Percentiles rank a stretch among this genome's conserved stretches.
These are phyloP conservation scores for Sphaerulina vaccinii DNA, from an alignment of 2,329 filamentous ascomycete species.

Conservation along the genomic window DNA sequence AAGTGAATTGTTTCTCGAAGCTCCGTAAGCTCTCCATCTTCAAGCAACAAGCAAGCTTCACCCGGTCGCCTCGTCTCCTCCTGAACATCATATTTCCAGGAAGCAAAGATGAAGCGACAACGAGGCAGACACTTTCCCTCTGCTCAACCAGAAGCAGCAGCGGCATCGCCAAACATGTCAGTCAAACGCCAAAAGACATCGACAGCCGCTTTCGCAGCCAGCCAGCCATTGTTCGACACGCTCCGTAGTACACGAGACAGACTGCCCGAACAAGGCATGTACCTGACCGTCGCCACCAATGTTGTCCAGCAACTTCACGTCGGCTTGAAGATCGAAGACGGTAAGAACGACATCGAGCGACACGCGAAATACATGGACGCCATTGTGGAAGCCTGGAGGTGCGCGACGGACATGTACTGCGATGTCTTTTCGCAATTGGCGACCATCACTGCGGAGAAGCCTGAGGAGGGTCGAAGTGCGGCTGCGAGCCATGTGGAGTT, in stretches of 20 bases:
- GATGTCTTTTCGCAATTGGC: slow-evolving; percentile 32
- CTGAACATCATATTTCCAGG: background rate
- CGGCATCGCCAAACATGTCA: slow-evolving; percentile 4
- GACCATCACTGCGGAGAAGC: slow-evolving; percentile 29
- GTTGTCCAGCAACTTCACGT: slow-evolving; percentile 34
- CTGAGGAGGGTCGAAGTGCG: slow-evolving; percentile 25
- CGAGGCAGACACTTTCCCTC: slow-evolving; percentile 5
- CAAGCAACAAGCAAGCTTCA: background rate
- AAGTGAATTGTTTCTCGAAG: background rate
- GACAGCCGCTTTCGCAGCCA: slow-evolving; percentile 33
- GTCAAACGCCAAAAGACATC: slow-evolving; percentile 21
- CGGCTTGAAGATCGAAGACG: slow-evolving; percentile 25
- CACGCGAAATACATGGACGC: slow-evolving; percentile 31
- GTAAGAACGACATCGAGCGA: slow-evolving; percentile 21
- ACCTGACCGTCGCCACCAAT: slow-evolving; percentile 30
- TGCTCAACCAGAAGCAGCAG: background rate
- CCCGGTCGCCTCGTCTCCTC: slow-evolving; percentile 6
- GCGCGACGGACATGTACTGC: slow-evolving; percentile 30
- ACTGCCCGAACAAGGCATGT: slow-evolving; percentile 24
- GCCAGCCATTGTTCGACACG: slow-evolving; percentile 34
- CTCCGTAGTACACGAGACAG: slow-evolving; percentile 26
- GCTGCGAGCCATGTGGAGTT: slow-evolving; percentile 28
- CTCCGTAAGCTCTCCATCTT: background rate
- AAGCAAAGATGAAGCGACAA: slow-evolving; percentile 7
- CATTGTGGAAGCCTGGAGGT: slow-evolving; percentile 32